Percentiles rank a stretch among this genome's conserved stretches.
These are phyloP conservation scores for Blumeriella jaapii DNA, from an alignment of 2,329 filamentous ascomycete genomes.

Conservation along the genomic window DNA sequence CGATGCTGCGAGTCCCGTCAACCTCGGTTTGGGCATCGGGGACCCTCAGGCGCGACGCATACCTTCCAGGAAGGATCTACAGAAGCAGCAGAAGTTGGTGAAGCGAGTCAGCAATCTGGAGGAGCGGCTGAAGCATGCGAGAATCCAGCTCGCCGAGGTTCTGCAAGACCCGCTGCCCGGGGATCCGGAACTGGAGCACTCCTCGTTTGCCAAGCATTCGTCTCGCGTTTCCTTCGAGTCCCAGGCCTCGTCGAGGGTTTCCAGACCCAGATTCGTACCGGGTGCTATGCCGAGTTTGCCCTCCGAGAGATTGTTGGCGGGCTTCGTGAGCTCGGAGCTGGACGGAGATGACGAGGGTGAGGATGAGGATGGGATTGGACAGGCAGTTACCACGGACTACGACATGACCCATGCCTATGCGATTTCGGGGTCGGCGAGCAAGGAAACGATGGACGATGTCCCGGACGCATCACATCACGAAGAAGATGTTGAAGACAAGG, in stretches of 20 bases:
- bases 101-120: conserved; percentile 52
- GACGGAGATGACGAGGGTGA: conserved; percentile 6
- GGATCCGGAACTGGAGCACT: not conserved
- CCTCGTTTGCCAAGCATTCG: not conserved
- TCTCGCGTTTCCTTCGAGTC: not conserved
- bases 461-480: too few species aligned
- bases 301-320: conserved; percentile 33
- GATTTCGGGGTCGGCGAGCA: too few species aligned
- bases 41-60: conserved; percentile 29
- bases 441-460: too few species aligned
- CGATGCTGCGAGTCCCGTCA: conserved; percentile 3
- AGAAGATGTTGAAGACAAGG: too few species aligned
- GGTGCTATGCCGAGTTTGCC: conserved; percentile 33
- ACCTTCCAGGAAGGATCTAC: conserved; percentile 43
- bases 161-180: conserved; percentile 29
- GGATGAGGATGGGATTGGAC: conserved; percentile 5
- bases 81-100: conserved; percentile 43
- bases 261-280: conserved; percentile 30
- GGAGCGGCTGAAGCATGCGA: conserved; percentile 41
- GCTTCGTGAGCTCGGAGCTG: conserved; percentile 20
- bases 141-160: conserved; percentile 40
- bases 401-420: not conserved
- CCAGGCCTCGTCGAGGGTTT: conserved; percentile 15
- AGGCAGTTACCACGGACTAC: conserved; percentile 11
- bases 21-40: not conserved